Percentiles rank a stretch among this genome's conserved stretches.
phyloP scores from a whole-genome alignment of 176 grass and related monocot species.

The Carex scoparia region DNA sequence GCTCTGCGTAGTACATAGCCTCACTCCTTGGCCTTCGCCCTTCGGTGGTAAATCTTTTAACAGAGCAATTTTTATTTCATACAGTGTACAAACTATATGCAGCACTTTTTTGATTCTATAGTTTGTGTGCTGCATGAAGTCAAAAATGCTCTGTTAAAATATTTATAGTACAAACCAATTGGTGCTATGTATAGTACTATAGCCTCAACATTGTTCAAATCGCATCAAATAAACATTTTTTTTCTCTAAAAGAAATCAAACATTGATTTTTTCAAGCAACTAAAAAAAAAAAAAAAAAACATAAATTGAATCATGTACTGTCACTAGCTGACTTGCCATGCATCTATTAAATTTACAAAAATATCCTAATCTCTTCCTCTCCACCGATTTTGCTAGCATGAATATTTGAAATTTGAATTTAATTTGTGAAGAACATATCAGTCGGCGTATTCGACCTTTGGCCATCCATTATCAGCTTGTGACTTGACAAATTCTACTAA shows the following conservation, averaged over 20 bases:
- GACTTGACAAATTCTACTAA: slow-evolving; percentile 72
- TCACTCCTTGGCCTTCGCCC: no score
- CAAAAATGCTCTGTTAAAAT: no score
- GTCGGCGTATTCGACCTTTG: slow-evolving; percentile 56
- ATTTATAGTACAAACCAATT: no score
- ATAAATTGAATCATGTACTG: neutral
- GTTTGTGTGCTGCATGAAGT: no score
- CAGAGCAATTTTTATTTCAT: no score
- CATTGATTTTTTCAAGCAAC: no score
- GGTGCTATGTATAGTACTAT: no score
- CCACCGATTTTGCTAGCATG: neutral
- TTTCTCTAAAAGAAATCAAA: neutral
- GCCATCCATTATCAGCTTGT: slow-evolving; percentile 78
- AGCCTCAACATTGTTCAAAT: neutral
- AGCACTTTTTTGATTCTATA: no score
- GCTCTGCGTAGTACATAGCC: no score
- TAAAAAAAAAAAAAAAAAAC: neutral
- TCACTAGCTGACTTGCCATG: neutral
- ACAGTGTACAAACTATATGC: no score
- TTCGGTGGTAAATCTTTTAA: no score
- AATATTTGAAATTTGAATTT: neutral
- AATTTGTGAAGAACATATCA: slow-evolving; percentile 18
- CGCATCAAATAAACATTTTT: neutral
- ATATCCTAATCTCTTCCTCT: neutral
- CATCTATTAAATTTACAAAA: neutral